Conservation (phyloP, 441 rosid genomes). For the Theobroma grandiflorum region DNA sequence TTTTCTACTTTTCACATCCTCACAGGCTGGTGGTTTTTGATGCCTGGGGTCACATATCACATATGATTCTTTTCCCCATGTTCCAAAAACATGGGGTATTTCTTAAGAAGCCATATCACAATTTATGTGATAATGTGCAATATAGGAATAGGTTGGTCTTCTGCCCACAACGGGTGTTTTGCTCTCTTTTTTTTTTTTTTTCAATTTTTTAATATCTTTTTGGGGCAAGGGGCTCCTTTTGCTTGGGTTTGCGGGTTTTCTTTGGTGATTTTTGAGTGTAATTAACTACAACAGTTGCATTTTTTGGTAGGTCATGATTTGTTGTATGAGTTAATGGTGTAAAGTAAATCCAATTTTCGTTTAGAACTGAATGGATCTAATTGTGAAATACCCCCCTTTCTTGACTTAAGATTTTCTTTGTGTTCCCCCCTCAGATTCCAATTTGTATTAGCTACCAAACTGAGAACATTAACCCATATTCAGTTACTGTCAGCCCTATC, state of each 20-base stretch:
- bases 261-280: slow-evolving; percentile 43
- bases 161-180: slow-evolving; percentile 41
- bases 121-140: slow-evolving; percentile 44
- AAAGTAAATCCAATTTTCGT: slow-evolving; percentile 19
- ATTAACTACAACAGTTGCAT: slow-evolving; percentile 34
- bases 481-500: too few relatives aligned
- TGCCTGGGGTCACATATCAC: slow-evolving; percentile 38
- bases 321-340: slow-evolving; percentile 34
- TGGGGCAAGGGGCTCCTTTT: slow-evolving; percentile 36
- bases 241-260: slow-evolving; percentile 23
- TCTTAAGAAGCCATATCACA: slow-evolving; percentile 44
- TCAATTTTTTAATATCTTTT: slow-evolving; percentile 29
- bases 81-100: slow-evolving; percentile 53
- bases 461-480: too few relatives aligned
- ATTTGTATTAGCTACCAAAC: too few relatives aligned
- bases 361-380: slow-evolving; percentile 5
- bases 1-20: slow-evolving; percentile 25
- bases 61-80: slow-evolving; percentile 48
- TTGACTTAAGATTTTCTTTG: too few relatives aligned
- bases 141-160: slow-evolving; percentile 37
- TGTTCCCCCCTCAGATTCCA: too few relatives aligned
- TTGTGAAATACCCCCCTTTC: not conserved
- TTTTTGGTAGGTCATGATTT: slow-evolving; percentile 46
- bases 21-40: slow-evolving; percentile 38
- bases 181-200: not conserved